Conservation (phyloP, 2,329 filamentous ascomycete genomes). For the Dactylella cylindrospora region DNA sequence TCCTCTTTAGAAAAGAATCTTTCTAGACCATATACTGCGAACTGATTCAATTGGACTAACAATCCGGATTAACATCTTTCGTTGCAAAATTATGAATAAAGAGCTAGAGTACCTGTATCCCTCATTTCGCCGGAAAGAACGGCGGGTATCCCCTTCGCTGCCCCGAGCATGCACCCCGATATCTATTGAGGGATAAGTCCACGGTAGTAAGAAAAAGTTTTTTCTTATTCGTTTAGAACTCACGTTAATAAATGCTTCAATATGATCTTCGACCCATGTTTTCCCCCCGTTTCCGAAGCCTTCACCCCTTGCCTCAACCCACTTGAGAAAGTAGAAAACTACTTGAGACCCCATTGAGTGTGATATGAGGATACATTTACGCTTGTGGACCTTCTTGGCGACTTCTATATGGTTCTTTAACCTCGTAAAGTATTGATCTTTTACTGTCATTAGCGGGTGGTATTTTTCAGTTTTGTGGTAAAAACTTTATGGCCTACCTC, state of each 20-base stretch:
- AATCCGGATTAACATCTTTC: background rate
- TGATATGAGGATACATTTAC: constrained; percentile 82
- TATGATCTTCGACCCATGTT: constrained; percentile 83
- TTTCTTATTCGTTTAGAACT: background rate
- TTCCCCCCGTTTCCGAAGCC: constrained; percentile 77
- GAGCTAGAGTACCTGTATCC: constrained; percentile 65
- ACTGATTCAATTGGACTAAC: constrained; percentile 56
- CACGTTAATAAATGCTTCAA: constrained; percentile 91
- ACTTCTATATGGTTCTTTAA: constrained; percentile 89
- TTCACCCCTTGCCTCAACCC: constrained; percentile 68
- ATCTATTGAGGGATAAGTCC: constrained; percentile 24
- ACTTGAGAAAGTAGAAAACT: constrained; percentile 74
- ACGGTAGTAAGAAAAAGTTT: background rate
- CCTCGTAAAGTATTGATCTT: constrained; percentile 87
- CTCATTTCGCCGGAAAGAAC: constrained; percentile 96
- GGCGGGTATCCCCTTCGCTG: constrained; percentile 84
- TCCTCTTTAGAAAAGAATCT: constrained; percentile 91
- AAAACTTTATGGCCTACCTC: too few relatives aligned
- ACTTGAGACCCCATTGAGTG: constrained; percentile 99
- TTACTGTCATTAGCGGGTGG: too few relatives aligned
- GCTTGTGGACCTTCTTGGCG: constrained; percentile 68
- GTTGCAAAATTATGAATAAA: background rate
- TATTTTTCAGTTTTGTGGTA: too few relatives aligned
- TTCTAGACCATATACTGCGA: constrained; percentile 94
- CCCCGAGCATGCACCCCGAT: constrained; percentile 98